Conservation (phyloP, 768 basidiomycete genomes). For the Trametes coccinea region DNA sequence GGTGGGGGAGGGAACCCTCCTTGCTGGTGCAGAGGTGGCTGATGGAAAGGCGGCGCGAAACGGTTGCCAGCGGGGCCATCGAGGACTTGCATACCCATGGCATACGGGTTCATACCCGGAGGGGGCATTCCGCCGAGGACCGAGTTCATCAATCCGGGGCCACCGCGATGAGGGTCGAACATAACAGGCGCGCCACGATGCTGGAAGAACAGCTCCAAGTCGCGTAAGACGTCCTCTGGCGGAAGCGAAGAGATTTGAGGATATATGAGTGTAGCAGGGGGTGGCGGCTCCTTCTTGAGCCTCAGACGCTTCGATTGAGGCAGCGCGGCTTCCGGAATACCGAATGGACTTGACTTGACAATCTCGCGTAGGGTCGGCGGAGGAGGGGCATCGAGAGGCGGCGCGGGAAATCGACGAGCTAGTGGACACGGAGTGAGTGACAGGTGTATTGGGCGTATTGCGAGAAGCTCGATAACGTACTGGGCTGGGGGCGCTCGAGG, state of each 20-base stretch:
- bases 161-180: conserved; percentile 21
- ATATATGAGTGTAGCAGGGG: conserved; percentile 25
- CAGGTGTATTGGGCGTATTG: no score
- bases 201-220: conserved; percentile 33
- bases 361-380: conserved; percentile 70
- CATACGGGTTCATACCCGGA: conserved; percentile 24
- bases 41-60: conserved; percentile 20
- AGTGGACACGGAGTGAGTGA: conserved; percentile 1
- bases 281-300: conserved; percentile 19
- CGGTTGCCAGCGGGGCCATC: conserved; percentile 24
- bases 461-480: conserved; percentile 28
- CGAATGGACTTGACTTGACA: conserved; percentile 57
- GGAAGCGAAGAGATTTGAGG: conserved; percentile 34
- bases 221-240: conserved; percentile 32
- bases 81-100: conserved; percentile 21
- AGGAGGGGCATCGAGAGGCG: conserved; percentile 50
- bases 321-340: conserved; percentile 26
- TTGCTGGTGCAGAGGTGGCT: conserved; percentile 12
- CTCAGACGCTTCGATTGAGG: conserved; percentile 13
- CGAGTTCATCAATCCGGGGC: conserved; percentile 12
- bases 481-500: conserved; percentile 70
- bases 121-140: conserved; percentile 20
- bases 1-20: conserved; percentile 20
- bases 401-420: conserved; percentile 65
- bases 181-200: conserved; percentile 23